These are phyloP conservation scores for Candida krabiensis DNA, from an alignment of 805 yeast species.

Conservation along the genomic window DNA sequence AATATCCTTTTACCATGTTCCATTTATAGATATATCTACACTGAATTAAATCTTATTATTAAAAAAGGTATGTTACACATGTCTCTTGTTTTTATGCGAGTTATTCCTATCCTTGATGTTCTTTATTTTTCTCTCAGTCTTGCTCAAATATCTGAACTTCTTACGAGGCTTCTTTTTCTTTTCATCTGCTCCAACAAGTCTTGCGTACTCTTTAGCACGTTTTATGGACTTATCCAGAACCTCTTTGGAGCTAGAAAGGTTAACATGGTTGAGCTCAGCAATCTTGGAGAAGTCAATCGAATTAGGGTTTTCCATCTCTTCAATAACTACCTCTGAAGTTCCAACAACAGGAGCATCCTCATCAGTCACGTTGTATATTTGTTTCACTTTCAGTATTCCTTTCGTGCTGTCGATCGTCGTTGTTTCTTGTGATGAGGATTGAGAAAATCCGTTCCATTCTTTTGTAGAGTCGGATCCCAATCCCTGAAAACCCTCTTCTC, in stretches of 20 bases:
- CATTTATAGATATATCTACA: neutral
- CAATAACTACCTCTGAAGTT: conserved; percentile 54
- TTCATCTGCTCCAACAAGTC: conserved; percentile 54
- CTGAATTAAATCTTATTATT: neutral
- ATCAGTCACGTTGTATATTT: conserved; percentile 38
- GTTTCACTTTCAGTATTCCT: conserved; percentile 49
- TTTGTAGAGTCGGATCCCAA: conserved; percentile 27
- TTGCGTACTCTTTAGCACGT: conserved; percentile 83
- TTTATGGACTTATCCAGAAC: conserved; percentile 72
- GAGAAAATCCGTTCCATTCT: conserved; percentile 44
- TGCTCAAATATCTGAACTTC: conserved; percentile 86
- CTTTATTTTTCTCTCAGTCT: conserved; percentile 67
- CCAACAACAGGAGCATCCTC: conserved; percentile 42
- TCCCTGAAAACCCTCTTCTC: conserved; percentile 31
- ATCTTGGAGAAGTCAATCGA: conserved; percentile 35
- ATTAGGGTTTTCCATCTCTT: conserved; percentile 50
- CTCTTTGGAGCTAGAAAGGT: conserved; percentile 63
- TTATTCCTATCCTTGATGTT: conserved; percentile 43
- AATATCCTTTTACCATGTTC: too few relatives aligned
- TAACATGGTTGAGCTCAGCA: conserved; percentile 70
- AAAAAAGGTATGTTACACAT: conserved; percentile 9
- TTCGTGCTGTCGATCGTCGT: conserved; percentile 19
- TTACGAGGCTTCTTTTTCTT: conserved; percentile 45
- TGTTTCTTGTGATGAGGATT: conserved; percentile 14
- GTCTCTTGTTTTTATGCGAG: conserved; percentile 28